Evolutionary conservation across 164 flowering plant genomes (phyloP).

Genomic region (Hamamelis virginiana): DNA sequence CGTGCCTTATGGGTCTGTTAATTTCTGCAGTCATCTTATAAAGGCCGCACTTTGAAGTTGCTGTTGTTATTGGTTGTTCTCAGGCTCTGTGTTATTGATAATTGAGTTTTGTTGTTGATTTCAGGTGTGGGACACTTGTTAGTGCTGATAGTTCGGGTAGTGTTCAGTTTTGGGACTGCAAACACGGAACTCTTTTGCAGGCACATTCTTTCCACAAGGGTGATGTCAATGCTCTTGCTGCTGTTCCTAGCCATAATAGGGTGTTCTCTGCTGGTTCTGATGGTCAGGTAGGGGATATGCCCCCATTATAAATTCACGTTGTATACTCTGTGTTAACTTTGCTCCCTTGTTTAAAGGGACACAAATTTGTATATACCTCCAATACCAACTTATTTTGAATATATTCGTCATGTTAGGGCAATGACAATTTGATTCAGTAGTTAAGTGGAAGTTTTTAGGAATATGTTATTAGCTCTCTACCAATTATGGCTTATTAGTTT

Average conservation of each 20-base stretch:
- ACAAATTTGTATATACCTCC: background rate
- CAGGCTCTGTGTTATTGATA: constrained; percentile 2
- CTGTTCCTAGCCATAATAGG: constrained; percentile 70
- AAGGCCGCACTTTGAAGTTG: background rate
- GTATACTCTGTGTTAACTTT: background rate
- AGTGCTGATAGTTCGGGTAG: constrained; percentile 93
- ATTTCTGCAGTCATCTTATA: background rate
- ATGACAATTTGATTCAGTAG: background rate
- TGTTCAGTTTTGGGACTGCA: constrained; percentile 91
- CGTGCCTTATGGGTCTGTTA: background rate
- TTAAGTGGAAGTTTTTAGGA: background rate
- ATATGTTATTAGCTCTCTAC: no score
- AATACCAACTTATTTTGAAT: background rate
- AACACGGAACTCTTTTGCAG: constrained; percentile 82
- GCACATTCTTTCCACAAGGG: constrained; percentile 82
- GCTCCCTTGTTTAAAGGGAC: background rate
- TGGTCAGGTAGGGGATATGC: constrained; percentile 69
- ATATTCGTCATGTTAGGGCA: background rate
- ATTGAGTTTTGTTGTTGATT: constrained; percentile 13
- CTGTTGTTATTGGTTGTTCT: background rate
- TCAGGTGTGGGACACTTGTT: constrained; percentile 82
- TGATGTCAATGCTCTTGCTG: constrained; percentile 87
- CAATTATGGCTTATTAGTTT: no score
- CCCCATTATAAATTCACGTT: background rate
- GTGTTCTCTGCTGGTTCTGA: constrained; percentile 97